A percentile compares a stretch with the other conserved stretches of the same genome.
Conservation (phyloP, 1,284 basidiomycete species). For the Heterobasidion parviporum region DNA sequence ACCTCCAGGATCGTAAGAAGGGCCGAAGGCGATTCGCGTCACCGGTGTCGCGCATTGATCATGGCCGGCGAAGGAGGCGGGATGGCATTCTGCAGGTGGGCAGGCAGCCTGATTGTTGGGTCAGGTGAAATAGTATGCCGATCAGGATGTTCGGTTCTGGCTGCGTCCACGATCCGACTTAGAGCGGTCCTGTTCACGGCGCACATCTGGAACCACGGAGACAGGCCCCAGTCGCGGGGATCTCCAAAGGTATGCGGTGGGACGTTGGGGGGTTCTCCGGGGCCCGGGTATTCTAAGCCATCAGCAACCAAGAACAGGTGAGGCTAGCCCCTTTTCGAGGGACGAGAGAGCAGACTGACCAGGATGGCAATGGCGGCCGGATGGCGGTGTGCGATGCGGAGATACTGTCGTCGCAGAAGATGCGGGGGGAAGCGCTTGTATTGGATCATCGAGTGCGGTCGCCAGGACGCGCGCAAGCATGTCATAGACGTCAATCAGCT, state of each 20-base stretch:
- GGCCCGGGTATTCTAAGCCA: constrained; percentile 7
- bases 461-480: background rate
- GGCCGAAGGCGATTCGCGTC: too few relatives aligned
- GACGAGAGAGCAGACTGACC: background rate
- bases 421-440: background rate
- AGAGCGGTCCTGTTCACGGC: constrained; percentile 8
- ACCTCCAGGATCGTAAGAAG: too few relatives aligned
- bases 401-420: background rate
- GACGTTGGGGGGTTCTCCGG: constrained; percentile 7
- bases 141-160: background rate
- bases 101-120: background rate
- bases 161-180: background rate
- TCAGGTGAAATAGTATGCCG: background rate
- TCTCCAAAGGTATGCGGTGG: constrained; percentile 9
- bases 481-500: constrained; percentile 7
- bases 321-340: background rate
- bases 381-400: background rate
- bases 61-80: background rate
- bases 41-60: background rate
- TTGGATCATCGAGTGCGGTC: background rate
- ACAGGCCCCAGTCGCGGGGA: constrained; percentile 4
- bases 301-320: background rate
- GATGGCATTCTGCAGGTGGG: background rate
- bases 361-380: background rate
- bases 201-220: constrained; percentile 11